These are phyloP conservation scores for Terfezia boudieri DNA, from an alignment of 495 filamentous ascomycete genomes.

Conservation along the genomic window DNA sequence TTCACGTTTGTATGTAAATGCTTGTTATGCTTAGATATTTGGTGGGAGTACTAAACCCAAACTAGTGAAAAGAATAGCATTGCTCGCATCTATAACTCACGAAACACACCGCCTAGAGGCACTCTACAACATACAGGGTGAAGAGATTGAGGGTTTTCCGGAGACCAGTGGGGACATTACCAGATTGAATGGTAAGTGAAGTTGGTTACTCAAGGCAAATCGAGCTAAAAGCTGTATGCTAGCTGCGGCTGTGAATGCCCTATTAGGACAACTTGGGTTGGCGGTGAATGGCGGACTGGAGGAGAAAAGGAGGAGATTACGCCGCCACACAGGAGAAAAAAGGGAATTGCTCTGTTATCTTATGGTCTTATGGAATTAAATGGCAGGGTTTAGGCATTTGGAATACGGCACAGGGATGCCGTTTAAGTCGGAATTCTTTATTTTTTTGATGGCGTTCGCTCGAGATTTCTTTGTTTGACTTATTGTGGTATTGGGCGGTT, in stretches of 20 bases:
- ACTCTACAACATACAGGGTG: conserved; percentile 1
- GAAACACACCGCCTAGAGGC: not conserved
- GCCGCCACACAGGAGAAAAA: too few relatives aligned
- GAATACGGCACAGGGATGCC: too few relatives aligned
- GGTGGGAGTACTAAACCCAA: not conserved
- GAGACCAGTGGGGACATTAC: conserved; percentile 3
- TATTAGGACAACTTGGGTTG: not conserved
- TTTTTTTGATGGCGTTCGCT: too few relatives aligned
- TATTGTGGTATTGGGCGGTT: too few relatives aligned
- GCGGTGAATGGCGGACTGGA: too few relatives aligned
- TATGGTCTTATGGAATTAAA: too few relatives aligned
- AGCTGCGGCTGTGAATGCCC: not conserved
- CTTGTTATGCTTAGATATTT: not conserved
- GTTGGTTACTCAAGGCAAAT: not conserved
- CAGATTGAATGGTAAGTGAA: conserved; percentile 3
- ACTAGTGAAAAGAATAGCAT: conserved; percentile 1
- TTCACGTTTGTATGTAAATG: not conserved
- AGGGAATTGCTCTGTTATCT: too few relatives aligned
- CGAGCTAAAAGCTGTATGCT: not conserved
- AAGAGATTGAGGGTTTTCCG: not conserved
- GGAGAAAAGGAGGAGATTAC: too few relatives aligned
- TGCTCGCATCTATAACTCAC: conserved; percentile 1
- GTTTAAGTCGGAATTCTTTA: too few relatives aligned
- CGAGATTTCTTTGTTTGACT: too few relatives aligned
- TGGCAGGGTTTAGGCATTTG: too few relatives aligned